Conservation (phyloP, 2,329 filamentous ascomycete genomes). For the Fusarium armeniacum region DNA sequence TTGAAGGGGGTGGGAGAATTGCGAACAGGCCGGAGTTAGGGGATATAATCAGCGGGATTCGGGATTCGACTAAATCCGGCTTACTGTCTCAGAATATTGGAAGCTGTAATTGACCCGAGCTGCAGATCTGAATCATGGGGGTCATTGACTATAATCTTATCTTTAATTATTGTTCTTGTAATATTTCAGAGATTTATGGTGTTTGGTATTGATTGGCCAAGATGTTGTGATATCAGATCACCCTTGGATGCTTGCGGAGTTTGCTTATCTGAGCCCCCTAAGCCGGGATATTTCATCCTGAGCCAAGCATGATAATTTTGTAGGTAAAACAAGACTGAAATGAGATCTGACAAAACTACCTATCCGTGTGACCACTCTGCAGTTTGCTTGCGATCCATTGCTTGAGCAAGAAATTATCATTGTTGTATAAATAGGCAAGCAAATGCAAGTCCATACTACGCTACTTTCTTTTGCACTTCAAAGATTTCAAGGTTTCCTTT, state of each 20-base stretch:
- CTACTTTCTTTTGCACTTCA: background rate
- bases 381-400: background rate
- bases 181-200: background rate
- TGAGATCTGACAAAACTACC: background rate
- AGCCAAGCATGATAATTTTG: background rate
- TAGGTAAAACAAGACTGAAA: background rate
- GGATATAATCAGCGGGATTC: constrained; percentile 16
- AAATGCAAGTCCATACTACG: background rate
- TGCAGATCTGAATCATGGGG: background rate
- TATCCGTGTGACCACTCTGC: too few species aligned
- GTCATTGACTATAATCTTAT: background rate
- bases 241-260: background rate
- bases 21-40: constrained; percentile 28
- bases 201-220: background rate
- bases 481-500: background rate
- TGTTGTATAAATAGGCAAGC: too few species aligned
- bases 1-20: constrained; percentile 12
- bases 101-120: constrained; percentile 8
- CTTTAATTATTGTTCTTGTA: background rate
- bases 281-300: background rate
- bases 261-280: background rate
- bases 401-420: background rate
- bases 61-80: constrained; percentile 30
- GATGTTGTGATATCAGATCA: background rate
- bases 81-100: constrained; percentile 8